Percentiles rank a stretch among this genome's conserved stretches.
Evolutionary conservation across 2,329 filamentous ascomycete species (phyloP).

Genomic region (Neonectria hederae): DNA sequence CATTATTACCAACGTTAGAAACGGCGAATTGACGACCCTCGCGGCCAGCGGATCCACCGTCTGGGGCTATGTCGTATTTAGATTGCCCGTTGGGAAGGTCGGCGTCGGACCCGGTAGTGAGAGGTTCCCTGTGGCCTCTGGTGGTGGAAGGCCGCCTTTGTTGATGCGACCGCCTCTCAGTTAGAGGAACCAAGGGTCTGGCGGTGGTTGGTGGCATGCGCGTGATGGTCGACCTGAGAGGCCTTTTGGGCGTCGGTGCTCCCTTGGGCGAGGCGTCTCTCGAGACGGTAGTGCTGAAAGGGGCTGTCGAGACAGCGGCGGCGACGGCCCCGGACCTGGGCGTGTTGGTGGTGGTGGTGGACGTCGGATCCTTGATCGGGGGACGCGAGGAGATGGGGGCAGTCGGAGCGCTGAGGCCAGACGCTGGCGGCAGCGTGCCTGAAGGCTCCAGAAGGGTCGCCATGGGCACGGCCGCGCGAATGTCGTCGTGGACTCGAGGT

Average conservation of each 20-base stretch:
- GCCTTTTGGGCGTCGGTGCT: conserved; percentile 30
- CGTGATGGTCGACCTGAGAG: conserved; percentile 31
- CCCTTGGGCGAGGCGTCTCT: conserved; percentile 19
- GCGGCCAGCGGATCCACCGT: conserved; percentile 68
- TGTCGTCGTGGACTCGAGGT: conserved; percentile 27
- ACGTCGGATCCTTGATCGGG: conserved; percentile 39
- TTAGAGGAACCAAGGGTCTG: conserved; percentile 56
- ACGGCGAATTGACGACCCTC: conserved; percentile 81
- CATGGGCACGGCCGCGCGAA: conserved; percentile 39
- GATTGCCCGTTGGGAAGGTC: conserved; percentile 44
- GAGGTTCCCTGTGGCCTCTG: conserved; percentile 57
- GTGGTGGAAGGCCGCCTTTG: conserved; percentile 47
- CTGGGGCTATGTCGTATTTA: conserved; percentile 66
- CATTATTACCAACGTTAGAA: conserved; percentile 84
- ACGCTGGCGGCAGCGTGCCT: conserved; percentile 41
- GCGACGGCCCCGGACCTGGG: conserved; percentile 32
- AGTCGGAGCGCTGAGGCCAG: conserved; percentile 43
- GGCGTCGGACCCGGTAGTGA: conserved; percentile 52
- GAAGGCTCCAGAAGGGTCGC: conserved; percentile 40
- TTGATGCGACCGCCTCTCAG: conserved; percentile 57
- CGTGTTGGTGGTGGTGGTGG: conserved; percentile 26
- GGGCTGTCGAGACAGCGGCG: neutral
- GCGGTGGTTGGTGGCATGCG: conserved; percentile 38
- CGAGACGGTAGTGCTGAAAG: conserved; percentile 18
- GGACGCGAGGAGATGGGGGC: conserved; percentile 33